A percentile compares a stretch with the other conserved stretches of the same genome.
Evolutionary conservation across 176 grass and related monocot species (phyloP).

Genomic region (Avena atlantica): DNA sequence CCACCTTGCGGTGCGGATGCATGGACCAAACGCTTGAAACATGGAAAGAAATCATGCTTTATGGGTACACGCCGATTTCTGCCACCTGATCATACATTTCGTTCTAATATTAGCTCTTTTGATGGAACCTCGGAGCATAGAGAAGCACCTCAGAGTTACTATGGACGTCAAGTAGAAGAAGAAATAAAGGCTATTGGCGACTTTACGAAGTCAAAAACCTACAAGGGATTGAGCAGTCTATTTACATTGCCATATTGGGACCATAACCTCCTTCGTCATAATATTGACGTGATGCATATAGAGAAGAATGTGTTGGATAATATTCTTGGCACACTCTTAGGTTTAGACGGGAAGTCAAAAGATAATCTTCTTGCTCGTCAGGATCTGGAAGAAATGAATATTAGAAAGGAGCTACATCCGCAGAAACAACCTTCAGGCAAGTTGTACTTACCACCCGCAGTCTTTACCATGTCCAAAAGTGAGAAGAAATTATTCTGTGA

Average conservation of each 20-base stretch:
- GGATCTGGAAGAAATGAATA: not conserved
- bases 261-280: not conserved
- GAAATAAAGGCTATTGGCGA: constrained; percentile 13
- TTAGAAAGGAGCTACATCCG: too few relatives aligned
- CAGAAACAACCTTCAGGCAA: too few relatives aligned
- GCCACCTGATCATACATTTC: not conserved
- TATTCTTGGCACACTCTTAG: constrained; percentile 6
- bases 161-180: not conserved
- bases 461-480: constrained; percentile 8
- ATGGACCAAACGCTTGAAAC: not conserved
- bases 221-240: not conserved
- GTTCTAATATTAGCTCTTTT: not conserved
- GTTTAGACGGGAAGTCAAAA: constrained; percentile 9
- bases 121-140: not conserved
- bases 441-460: not conserved
- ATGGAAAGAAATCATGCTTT: constrained; percentile 23
- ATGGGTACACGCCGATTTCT: constrained; percentile 7
- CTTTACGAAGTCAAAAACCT: constrained; percentile 8
- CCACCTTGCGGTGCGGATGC: not conserved
- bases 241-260: constrained; percentile 6
- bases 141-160: not conserved
- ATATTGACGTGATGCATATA: constrained; percentile 9
- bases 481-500: constrained; percentile 10
- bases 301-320: not conserved
- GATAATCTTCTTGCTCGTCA: not conserved